Percentiles rank a stretch among this genome's conserved stretches.
Conservation (phyloP, 2,329 filamentous ascomycete species). For the Talaromyces amestolkiae region DNA sequence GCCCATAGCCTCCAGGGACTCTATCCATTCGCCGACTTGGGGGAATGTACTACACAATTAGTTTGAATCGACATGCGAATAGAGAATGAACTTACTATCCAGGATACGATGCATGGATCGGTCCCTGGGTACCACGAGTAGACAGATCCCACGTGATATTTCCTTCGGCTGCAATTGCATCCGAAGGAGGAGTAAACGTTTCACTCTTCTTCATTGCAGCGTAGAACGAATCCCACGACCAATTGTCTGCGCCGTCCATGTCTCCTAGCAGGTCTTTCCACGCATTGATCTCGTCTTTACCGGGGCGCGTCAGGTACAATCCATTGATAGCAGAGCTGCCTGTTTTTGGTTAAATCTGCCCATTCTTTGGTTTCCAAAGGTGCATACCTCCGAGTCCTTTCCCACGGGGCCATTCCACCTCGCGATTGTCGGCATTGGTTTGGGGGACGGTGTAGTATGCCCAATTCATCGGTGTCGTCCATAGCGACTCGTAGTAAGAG, state of each 20-base stretch:
- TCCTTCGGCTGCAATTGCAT: conserved; percentile 24
- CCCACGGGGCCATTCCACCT: conserved; percentile 35
- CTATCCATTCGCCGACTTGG: conserved; percentile 29
- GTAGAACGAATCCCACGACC: conserved; percentile 36
- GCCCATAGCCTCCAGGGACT: conserved; percentile 26
- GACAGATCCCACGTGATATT: conserved; percentile 28
- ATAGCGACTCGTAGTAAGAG: conserved; percentile 35
- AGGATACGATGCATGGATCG: conserved; percentile 29
- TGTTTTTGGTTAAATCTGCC: conserved; percentile 8
- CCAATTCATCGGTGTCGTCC: conserved; percentile 38
- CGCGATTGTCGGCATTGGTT: conserved; percentile 28
- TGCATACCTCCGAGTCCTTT: conserved; percentile 35
- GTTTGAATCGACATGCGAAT: not conserved
- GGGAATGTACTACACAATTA: conserved; percentile 29
- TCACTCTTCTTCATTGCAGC: conserved; percentile 35
- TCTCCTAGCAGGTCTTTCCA: conserved; percentile 34
- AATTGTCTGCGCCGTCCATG: conserved; percentile 37
- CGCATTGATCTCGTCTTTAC: conserved; percentile 34
- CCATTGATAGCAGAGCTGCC: conserved; percentile 39
- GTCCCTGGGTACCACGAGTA: conserved; percentile 25
- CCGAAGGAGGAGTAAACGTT: conserved; percentile 25
- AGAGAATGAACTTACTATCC: conserved; percentile 25
- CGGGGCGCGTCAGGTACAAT: conserved; percentile 35
- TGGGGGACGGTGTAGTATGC: conserved; percentile 32
- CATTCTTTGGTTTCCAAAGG: no score